Base-by-base conservation (phyloP, 225 moss, liverwort and hornwort species). In the Physcomitrellopsis africana region DNA sequence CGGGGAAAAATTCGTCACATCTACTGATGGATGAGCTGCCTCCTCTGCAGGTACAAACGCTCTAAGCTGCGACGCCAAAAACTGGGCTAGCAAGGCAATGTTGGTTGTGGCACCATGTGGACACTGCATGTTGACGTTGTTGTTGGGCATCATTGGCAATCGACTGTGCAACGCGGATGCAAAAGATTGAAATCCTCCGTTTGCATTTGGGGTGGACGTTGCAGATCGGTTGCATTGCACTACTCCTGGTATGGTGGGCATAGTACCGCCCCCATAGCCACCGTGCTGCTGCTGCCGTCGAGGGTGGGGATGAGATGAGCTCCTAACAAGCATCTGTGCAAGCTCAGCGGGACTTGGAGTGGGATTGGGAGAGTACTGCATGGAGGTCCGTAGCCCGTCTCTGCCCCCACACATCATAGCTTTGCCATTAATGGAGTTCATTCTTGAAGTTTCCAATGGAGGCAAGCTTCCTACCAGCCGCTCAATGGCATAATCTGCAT, bases 341-440 rank as follows among this genome's bases (percentile, higher is more conserved):
- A 96, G 92, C 82, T 92, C 92, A 17, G 92, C 96, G 1, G 92
- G 93, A 70, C 90, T 91, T 0, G 89, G 93, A 8, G 96, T 86
- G 0, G 84, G 68, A 53, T 51, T 79, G 47, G 72, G 79, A 60
- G 72, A 81, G 70, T 71, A 75, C 56, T 69, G 64, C n/a, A 44
- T 41, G 20, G 76, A 41, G 26, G 73, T 66, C 32, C 70, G 77
- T 51, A 64, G 81, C 20, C 70, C 65, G 9, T 72, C 82, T 65
- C 79, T 82, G 37, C 51, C 80, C 29, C 51, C 57, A 0, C 79
- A 73, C 66, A 84, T 48, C 32, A 46, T 45, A 0, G 80, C 61
- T 72, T 77, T 85, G 26, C 78, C 87, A 65, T 86, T 75, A 46
- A 72, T 75, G 65, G 19, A 68, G 76, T 43, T 79, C 17, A 78